These are phyloP conservation scores for Xylaria multiplex DNA, from an alignment of 2,329 filamentous ascomycete species.

Conservation along the genomic window DNA sequence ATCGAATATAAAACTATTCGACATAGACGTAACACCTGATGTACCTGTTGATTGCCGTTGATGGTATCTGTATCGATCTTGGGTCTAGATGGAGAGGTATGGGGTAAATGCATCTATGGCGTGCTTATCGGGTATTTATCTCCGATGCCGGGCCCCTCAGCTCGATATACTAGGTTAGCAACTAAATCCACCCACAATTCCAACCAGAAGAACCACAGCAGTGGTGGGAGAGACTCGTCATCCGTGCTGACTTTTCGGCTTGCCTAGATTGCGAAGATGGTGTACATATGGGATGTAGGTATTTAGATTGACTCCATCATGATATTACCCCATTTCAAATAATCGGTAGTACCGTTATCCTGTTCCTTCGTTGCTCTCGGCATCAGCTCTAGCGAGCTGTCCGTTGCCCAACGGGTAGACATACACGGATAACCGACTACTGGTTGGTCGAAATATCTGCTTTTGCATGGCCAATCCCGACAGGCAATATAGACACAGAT, in stretches of 20 bases:
- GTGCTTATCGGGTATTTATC: conserved; percentile 26
- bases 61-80: background rate
- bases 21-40: background rate
- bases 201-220: background rate
- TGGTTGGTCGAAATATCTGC: conserved; percentile 17
- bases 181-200: conserved; percentile 24
- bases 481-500: conserved; percentile 22
- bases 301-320: conserved; percentile 4
- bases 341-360: background rate
- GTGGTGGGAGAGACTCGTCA: background rate
- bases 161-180: background rate
- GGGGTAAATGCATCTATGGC: background rate
- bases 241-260: background rate
- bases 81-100: conserved; percentile 8
- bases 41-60: background rate
- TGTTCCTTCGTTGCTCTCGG: conserved; percentile 2
- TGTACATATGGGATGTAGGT: background rate
- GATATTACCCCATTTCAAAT: conserved; percentile 10
- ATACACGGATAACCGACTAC: background rate
- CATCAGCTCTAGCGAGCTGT: conserved; percentile 11
- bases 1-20: no score
- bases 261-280: conserved; percentile 7
- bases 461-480: conserved; percentile 22
- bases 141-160: conserved; percentile 29
- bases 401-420: background rate